phyloP scores from a whole-genome alignment of 2,329 filamentous ascomycete species.

The Hymenoscyphus repandus region DNA sequence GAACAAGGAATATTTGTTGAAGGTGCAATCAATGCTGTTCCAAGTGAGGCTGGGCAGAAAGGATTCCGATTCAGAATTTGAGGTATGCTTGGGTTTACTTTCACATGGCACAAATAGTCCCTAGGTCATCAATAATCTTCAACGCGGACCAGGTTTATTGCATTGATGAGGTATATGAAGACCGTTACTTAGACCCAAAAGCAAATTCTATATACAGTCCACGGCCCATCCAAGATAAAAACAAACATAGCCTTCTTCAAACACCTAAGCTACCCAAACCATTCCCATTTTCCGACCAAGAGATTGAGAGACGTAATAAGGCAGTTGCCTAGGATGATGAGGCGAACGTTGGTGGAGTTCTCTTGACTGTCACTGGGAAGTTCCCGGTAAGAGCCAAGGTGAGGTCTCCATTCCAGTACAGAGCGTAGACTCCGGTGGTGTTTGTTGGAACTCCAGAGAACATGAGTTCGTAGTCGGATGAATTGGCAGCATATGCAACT shows the following conservation, averaged over 20 bases:
- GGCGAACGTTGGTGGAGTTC: conserved; percentile 11
- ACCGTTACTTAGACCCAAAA: no score
- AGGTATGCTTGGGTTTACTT: neutral
- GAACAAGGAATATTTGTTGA: conserved; percentile 52
- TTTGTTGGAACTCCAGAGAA: conserved; percentile 26
- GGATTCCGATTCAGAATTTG: conserved; percentile 64
- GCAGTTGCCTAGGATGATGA: neutral
- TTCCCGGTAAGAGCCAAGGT: conserved; percentile 3
- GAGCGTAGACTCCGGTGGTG: conserved; percentile 17
- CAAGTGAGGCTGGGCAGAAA: conserved; percentile 50
- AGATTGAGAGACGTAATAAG: no score
- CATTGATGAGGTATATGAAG: no score
- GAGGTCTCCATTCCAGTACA: conserved; percentile 23
- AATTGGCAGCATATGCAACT: conserved; percentile 28
- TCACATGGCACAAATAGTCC: no score
- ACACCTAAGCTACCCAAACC: no score
- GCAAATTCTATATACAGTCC: no score
- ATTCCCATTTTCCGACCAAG: no score
- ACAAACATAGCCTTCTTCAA: no score
- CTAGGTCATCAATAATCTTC: no score
- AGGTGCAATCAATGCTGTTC: conserved; percentile 48
- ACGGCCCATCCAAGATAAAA: no score
- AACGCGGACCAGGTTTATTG: no score
- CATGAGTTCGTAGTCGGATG: conserved; percentile 20
- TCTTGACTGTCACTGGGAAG: conserved; percentile 22